Evolutionary conservation across 768 basidiomycete species (phyloP), one percentile per base, ranked within the genome.

Genomic region (Boletus speciosus): DNA sequence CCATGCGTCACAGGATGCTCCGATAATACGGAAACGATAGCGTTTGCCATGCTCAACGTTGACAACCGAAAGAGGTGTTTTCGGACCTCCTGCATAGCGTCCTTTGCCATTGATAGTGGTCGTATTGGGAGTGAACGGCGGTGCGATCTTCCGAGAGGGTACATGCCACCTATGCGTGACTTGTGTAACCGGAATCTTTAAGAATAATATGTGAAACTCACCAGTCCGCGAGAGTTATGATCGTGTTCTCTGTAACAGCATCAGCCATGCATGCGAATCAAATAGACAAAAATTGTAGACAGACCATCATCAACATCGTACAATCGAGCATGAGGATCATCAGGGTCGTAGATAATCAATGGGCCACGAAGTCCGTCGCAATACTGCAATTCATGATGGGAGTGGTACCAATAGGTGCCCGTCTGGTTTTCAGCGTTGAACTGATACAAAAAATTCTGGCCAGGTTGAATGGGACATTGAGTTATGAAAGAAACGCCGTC

Each of bases 371-470:
- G 61, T 15, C 77, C 75, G 36, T 78, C 76, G 42, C 78, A 77
- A 23, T 68, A 71, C 59, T 78, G 77, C 14, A 65, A 59, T 5
- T 54, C 55, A 29, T 71, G 57, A 55, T 79, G 78, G 25, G 74
- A 75, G 52, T 79, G 78, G 46, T 78, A 79, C 79, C 79, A 81
- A 52, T 69, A 81, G 0, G 77, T 80, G 6, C 78, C 79, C 2
- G 75, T 66, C 52, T 78, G 75, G 29, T 68, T 61, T 15, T 61
- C 49, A 41, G 63, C 63, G n/a, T 63, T 65, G 64, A 80, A 78
- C 35, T 71, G 66, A 55, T 80, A 78, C 34, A 68, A 54, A 59
- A 78, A 79, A 6, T 67, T 70, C 15, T 73, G 57, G 12, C 68
- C 67, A 1, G 72, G 68, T 19, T 61, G 63, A 21, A 78, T 78